phyloP scores from a whole-genome alignment of 768 basidiomycete genomes.

The Cystofilobasidium macerans region DNA sequence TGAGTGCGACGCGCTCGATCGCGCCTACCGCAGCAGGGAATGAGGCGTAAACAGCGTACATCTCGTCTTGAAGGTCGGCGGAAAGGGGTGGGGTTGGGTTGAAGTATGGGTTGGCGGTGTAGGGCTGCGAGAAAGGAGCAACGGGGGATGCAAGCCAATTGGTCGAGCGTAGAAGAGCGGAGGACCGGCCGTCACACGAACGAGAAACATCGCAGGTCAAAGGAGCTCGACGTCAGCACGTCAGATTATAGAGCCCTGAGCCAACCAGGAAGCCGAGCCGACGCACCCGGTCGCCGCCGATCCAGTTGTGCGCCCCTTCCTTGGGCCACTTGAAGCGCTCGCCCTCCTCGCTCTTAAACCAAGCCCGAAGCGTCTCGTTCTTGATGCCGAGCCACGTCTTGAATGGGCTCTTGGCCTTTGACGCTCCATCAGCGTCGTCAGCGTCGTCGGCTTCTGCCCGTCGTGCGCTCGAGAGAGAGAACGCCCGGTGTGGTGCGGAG shows the following conservation, averaged over 20 bases:
- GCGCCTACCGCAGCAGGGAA: conserved; percentile 10
- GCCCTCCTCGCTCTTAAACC: background rate
- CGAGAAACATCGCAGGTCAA: too few species aligned
- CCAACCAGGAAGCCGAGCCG: background rate
- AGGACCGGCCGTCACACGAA: too few species aligned
- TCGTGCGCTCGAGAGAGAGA: background rate
- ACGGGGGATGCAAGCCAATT: background rate
- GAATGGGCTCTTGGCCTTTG: background rate
- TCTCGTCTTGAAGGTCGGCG: conserved; percentile 22
- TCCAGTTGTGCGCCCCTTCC: conserved; percentile 16
- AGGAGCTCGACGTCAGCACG: too few species aligned
- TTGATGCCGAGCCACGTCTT: conserved; percentile 1
- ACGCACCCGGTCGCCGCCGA: conserved; percentile 25
- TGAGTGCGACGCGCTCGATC: conserved; percentile 8
- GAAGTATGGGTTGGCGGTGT: conserved; percentile 25
- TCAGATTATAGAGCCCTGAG: background rate
- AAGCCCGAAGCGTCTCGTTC: background rate
- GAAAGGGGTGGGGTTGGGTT: conserved; percentile 19
- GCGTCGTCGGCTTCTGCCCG: background rate
- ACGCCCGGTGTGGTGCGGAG: background rate
- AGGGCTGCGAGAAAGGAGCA: conserved; percentile 5
- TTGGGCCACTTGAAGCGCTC: background rate
- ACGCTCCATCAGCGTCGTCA: background rate
- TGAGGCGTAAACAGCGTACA: conserved; percentile 19
- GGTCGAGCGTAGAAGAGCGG: too few species aligned